Base-by-base conservation (phyloP, 805 yeast species). In the Candida peoriensis region DNA sequence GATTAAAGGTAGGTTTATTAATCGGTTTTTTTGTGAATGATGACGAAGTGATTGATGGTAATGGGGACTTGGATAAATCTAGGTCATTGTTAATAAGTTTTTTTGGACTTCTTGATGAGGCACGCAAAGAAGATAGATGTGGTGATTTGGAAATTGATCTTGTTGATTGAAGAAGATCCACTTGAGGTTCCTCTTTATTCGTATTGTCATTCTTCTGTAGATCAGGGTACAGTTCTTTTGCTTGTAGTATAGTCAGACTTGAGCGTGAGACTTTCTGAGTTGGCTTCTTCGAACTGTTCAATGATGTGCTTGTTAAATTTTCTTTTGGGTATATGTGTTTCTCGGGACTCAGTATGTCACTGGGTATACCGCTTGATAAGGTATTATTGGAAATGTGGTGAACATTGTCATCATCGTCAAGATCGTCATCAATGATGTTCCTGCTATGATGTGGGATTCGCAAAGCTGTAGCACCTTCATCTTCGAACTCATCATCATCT, bases 301-400 rank as follows among this genome's bases (percentile, higher is more conserved):
- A 11, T n/a, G 18, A 2, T 21, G 20, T 24, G n/a, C 15, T 41
- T 17, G 41, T 20, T 6, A 44, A 13, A 15, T 47, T 42, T n/a
- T 47, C 48, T 13, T 26, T 7, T 9, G 50, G 49, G 28, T 47
- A 48, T 1, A 33, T 14, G 19, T 46, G 52, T 30, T 47, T 51
- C 34, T 51, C 56, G 7, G 56, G 56, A 28, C 54, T 49, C 13
- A 50, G 17, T 8, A 51, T 29, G 20, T 51, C 56, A 37, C 33
- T 36, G 0, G 56, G 56, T 22, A 48, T 27, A 11, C 39, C 49
- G 30, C 52, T 48, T 13, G 34, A 13, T 4, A 50, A 16, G 1
- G 56, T 51, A n/a, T 42, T 44, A 23, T 42, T 36, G 5, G 38
- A 31, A 6, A 24, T 26, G 16, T 32, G 36, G 4, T 41, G 33